Evolutionary conservation across 108 stramenopile genomes (phyloP), one percentile per base, ranked within the genome.

Genomic region (Nitzschia sp.): DNA sequence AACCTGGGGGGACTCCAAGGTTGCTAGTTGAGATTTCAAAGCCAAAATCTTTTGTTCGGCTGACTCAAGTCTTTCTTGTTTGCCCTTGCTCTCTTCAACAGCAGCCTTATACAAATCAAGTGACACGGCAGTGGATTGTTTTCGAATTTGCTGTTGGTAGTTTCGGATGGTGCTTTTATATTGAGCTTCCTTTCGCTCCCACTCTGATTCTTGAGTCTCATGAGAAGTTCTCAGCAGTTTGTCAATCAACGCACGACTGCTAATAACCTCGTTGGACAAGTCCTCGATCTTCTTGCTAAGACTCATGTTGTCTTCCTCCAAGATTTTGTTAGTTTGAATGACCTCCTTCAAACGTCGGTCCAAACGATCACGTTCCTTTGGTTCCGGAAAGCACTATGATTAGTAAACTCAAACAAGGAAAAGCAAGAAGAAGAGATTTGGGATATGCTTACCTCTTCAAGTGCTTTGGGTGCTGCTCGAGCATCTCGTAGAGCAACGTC

Each of bases 151-250:
- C 48, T 68, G 59, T 26, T 64, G 48, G 34, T 73, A 59, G 50
- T 72, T 72, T 19, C 52, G 53, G 66, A 78, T 78, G 7, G 59
- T 67, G 29, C 51, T 42, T 25, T 78, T 68, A 54, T 72, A 72
- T 53, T 78, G 63, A 0, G 54, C 52, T 64, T 78, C 77, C 15
- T 63, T 75, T 29, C 10, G 48, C 37, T 67, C 77, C 77, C 77
- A 78, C 14, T 78, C 77, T 17, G 63, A 39, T 38, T 67, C 38
- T n/a, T 72, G 54, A 6, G 61, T 53, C n/a, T 72, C 67, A 44
- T 78, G 59, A 2, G 77, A 53, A 1, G 71, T 72, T 46, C 43
- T 62, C 22, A 78, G 53, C 12, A 73, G 39, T 25, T 70, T 79
- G 42, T 72, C 72, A 22, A 79, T 72, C 34, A 60, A 59, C 7